Percentiles rank a stretch among this genome's conserved stretches.
Conservation (phyloP, 164 flowering plant genomes). For the Taxillus chinensis region DNA sequence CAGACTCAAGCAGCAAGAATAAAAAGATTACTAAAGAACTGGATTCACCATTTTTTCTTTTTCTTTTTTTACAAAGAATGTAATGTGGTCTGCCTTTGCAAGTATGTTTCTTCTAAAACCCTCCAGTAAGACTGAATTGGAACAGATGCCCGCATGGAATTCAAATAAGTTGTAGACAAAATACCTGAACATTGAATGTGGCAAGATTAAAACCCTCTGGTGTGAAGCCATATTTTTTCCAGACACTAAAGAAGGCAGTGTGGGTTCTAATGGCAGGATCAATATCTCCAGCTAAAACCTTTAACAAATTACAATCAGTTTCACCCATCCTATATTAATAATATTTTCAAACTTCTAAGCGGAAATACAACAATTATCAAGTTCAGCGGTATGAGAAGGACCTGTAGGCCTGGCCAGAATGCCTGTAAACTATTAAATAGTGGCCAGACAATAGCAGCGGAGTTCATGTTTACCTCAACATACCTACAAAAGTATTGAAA, state of each 20-base stretch:
- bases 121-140: no score
- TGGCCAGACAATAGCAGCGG: constrained; percentile 96
- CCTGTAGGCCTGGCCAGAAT: constrained; percentile 99
- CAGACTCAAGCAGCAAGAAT: no score
- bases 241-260: constrained; percentile 88
- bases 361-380: not conserved
- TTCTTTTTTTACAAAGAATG: no score
- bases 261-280: constrained; percentile 94
- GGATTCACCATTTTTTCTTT: no score
- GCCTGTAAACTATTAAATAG: constrained; percentile 96
- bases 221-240: constrained; percentile 96
- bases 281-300: constrained; percentile 97
- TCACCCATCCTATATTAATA: not conserved
- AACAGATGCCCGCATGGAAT: no score
- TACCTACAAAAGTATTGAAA: constrained; percentile 46
- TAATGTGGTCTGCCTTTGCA: no score
- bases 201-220: constrained; percentile 99
- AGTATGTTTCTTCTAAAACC: no score
- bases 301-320: constrained; percentile 20
- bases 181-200: constrained; percentile 86
- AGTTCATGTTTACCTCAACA: constrained; percentile 97
- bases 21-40: no score
- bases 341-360: not conserved
- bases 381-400: constrained; percentile 6
- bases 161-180: not conserved